These are phyloP conservation scores for Mucor mucedo DNA, from an alignment of 371 early-diverging fungal genomes.

Conservation along the genomic window DNA sequence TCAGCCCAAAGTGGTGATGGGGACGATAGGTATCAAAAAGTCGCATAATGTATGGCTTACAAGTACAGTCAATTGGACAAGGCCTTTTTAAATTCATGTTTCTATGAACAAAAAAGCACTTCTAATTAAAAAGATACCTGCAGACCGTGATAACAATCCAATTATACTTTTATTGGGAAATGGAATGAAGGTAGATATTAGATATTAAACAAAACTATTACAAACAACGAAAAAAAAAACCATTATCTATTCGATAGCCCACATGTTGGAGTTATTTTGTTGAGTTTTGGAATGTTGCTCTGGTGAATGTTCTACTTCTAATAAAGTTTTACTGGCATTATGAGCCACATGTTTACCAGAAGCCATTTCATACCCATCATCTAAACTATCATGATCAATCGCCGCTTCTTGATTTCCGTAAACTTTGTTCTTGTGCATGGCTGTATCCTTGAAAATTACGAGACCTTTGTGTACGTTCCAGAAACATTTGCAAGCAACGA, in stretches of 20 bases:
- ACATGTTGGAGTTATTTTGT: constrained; percentile 21
- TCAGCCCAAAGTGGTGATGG: no score
- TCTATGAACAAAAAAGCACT: no score
- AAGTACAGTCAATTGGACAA: no score
- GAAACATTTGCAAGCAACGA: constrained; percentile 31
- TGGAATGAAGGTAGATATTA: no score
- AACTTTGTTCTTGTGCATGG: constrained; percentile 18
- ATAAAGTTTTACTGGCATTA: constrained; percentile 18
- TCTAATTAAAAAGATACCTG: no score
- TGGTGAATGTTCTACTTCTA: constrained; percentile 1
- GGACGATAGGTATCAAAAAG: no score
- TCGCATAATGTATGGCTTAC: no score
- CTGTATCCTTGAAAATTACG: constrained; percentile 29
- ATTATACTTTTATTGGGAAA: no score
- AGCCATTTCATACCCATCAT: constrained; percentile 24
- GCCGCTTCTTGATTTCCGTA: constrained; percentile 20
- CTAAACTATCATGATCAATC: constrained; percentile 37
- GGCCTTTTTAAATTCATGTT: no score
- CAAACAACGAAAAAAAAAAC: background rate
- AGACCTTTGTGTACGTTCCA: constrained; percentile 35
- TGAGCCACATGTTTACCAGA: background rate
- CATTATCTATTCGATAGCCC: constrained; percentile 29
- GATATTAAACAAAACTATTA: no score
- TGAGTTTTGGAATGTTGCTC: background rate
- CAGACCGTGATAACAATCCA: no score